These are phyloP conservation scores for Taphrina deformans DNA, from an alignment of 1,139 yeast genomes.

Conservation along the genomic window DNA sequence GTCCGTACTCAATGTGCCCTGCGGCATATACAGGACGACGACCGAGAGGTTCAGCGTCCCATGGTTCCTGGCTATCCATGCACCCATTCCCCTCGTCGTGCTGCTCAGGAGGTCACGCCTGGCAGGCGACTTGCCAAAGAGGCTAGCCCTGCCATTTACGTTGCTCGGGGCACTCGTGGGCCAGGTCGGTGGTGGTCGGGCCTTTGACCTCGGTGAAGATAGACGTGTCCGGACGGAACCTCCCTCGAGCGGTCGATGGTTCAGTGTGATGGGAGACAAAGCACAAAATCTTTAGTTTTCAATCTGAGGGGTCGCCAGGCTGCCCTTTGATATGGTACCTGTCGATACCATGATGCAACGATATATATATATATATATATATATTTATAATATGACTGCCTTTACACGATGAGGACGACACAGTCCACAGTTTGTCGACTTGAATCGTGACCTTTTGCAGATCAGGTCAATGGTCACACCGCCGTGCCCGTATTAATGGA, in stretches of 20 bases:
- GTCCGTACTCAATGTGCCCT: constrained; percentile 13
- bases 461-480: no score
- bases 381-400: no score
- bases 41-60: constrained; percentile 21
- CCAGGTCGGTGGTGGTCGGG: not conserved
- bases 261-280: not conserved
- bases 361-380: no score
- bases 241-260: constrained; percentile 7
- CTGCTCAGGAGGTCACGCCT: not conserved
- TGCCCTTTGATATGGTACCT: no score
- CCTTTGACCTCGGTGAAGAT: constrained; percentile 7
- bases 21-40: constrained; percentile 2
- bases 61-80: constrained; percentile 22
- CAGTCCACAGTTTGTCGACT: no score
- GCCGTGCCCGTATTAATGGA: no score
- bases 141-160: not conserved
- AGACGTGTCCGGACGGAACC: not conserved
- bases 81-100: constrained; percentile 11
- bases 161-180: constrained; percentile 1
- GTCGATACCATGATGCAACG: no score
- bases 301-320: constrained; percentile 21
- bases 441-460: no score
- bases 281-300: constrained; percentile 11
- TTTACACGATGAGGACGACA: no score
- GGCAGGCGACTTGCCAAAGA: not conserved